Evolutionary conservation across 345 rosid species (phyloP).

Genomic region (Aquilaria yunnanensis): DNA sequence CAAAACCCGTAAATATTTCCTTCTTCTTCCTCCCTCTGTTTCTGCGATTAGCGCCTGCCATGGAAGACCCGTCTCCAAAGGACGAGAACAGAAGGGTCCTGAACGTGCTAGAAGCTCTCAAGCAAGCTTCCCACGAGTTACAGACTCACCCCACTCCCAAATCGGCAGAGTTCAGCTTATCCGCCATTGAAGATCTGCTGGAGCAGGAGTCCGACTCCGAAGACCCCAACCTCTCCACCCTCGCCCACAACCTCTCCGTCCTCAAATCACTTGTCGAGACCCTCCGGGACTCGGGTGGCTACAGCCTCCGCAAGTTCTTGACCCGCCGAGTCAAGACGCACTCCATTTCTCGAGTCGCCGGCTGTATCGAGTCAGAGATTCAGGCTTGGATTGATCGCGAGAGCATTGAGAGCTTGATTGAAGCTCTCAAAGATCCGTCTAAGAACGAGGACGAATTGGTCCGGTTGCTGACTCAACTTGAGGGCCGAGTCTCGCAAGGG

Average conservation of each 20-base stretch:
- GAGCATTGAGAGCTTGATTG: slow-evolving; percentile 34
- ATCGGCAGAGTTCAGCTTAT: slow-evolving; percentile 27
- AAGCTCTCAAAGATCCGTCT: slow-evolving; percentile 22
- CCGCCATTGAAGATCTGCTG: slow-evolving; percentile 50
- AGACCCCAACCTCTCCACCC: slow-evolving; percentile 44
- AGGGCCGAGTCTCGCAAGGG: slow-evolving; percentile 38
- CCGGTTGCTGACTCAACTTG: slow-evolving; percentile 34
- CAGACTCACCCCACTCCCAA: slow-evolving; percentile 31
- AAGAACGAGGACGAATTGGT: slow-evolving; percentile 36
- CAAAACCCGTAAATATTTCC: neutral
- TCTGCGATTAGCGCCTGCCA: neutral
- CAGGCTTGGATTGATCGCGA: slow-evolving; percentile 80
- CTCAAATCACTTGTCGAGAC: slow-evolving; percentile 40
- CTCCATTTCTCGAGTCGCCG: slow-evolving; percentile 62
- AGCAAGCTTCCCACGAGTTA: slow-evolving; percentile 57
- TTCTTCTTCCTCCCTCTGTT: neutral
- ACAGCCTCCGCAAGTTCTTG: slow-evolving; percentile 38
- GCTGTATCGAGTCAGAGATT: slow-evolving; percentile 52
- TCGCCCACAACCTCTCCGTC: slow-evolving; percentile 37
- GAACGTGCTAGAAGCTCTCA: slow-evolving; percentile 54
- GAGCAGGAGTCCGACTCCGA: slow-evolving; percentile 57
- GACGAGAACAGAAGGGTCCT: slow-evolving; percentile 24
- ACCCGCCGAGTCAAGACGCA: slow-evolving; percentile 46
- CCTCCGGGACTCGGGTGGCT: slow-evolving; percentile 28
- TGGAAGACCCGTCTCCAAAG: slow-evolving; percentile 19